These are phyloP conservation scores for Hibiscus tridactylites DNA, from an alignment of 345 rosid genomes.

Conservation along the genomic window DNA sequence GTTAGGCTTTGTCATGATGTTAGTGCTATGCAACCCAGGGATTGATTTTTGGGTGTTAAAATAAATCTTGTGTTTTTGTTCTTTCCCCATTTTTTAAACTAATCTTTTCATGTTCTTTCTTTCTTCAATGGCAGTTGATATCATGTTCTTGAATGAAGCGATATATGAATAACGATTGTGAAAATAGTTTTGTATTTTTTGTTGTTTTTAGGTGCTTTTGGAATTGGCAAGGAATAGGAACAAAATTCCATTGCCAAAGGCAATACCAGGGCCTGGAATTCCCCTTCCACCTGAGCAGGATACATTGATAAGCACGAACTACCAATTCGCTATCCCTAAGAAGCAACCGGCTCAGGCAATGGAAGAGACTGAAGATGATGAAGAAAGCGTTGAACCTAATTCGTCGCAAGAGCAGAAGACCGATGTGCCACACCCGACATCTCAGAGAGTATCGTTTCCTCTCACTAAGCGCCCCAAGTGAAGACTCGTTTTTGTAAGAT, in stretches of 20 bases:
- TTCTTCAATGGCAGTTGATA: neutral
- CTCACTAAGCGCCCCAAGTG: slow-evolving; percentile 45
- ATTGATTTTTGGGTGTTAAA: neutral
- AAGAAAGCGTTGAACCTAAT: slow-evolving; percentile 47
- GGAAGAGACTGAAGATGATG: slow-evolving; percentile 81
- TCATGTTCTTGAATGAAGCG: neutral
- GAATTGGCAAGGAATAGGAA: slow-evolving; percentile 79
- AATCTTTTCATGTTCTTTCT: neutral
- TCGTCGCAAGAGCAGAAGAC: slow-evolving; percentile 45
- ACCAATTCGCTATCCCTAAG: slow-evolving; percentile 63
- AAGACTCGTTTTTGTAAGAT: slow-evolving; percentile 5
- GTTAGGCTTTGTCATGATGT: too few relatives aligned
- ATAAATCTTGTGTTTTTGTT: neutral
- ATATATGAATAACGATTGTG: neutral
- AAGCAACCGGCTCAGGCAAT: slow-evolving; percentile 43
- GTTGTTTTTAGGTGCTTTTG: slow-evolving; percentile 42
- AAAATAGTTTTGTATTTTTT: neutral
- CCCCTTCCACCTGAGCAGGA: slow-evolving; percentile 86
- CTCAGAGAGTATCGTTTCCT: slow-evolving; percentile 74
- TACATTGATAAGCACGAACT: slow-evolving; percentile 68
- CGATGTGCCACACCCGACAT: slow-evolving; percentile 32
- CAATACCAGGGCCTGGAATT: slow-evolving; percentile 56
- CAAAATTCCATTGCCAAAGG: slow-evolving; percentile 76
- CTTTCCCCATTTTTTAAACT: neutral
- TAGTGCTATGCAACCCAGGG: too few relatives aligned